Evolutionary conservation across 2,329 filamentous ascomycete species (phyloP).

Genomic region (Fusarium oxysporum): DNA sequence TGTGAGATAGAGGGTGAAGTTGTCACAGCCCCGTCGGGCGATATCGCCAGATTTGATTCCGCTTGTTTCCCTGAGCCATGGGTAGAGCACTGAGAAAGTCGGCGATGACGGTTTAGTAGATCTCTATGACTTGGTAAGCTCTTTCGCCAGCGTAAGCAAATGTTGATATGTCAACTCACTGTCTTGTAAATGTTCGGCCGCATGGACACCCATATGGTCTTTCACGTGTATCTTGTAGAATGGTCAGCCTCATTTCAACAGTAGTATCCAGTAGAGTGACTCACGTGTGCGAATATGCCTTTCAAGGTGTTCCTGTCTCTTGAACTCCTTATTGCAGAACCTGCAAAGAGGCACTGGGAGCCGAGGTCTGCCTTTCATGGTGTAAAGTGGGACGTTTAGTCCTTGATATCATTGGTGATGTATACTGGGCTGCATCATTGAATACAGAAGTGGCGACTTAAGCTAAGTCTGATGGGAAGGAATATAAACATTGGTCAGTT

Average conservation of each 20-base stretch:
- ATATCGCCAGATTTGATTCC: neutral
- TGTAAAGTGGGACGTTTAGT: neutral
- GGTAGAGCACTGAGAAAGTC: neutral
- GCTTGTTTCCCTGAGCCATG: neutral
- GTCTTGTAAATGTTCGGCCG: slow-evolving; percentile 3
- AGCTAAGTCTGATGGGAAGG: neutral
- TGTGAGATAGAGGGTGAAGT: neutral
- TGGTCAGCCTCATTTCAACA: neutral
- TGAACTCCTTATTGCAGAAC: neutral
- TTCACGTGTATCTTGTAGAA: neutral
- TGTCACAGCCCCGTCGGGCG: neutral
- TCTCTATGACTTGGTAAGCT: neutral
- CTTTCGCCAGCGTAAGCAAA: rapidly evolving
- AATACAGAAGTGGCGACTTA: neutral
- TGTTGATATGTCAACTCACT: neutral
- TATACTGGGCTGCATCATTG: neutral
- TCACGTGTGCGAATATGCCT: neutral
- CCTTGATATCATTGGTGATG: neutral
- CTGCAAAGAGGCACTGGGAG: neutral
- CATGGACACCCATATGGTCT: neutral
- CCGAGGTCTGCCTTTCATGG: slow-evolving; percentile 5
- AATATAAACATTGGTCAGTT: neutral
- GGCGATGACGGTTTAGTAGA: neutral
- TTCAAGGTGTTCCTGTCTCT: neutral
- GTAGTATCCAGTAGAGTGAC: neutral